Base-by-base conservation (phyloP, 129 eudicot species). In the Tanacetum coccineum region DNA sequence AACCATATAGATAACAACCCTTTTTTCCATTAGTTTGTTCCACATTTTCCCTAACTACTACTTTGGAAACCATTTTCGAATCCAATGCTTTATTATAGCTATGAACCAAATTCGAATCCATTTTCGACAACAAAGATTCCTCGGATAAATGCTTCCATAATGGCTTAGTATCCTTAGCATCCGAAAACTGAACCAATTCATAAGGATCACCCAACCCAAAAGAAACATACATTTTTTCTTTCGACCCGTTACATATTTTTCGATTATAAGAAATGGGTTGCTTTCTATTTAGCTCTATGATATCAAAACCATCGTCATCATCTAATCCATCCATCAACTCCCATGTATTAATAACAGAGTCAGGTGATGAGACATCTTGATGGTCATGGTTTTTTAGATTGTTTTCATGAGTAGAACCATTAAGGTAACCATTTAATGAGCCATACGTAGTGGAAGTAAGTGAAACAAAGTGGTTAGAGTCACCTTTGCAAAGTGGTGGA, bases 301-400 rank as follows among this genome's bases (percentile, higher is more conserved):
- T 36, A 53, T 78, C 76, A 61, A 70, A 72, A 11, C 82, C 64
- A 12, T 58, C 62, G 3, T 57, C 63, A 15, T 81, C 98, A 57
- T 84, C 96, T 19, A 92, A 85, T 14, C 95, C 95, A 75, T 93
- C 95, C 98, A 93, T 93, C 36, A 93, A 89, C 83, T 93, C 98
- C 96, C 98, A 93, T 3, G 98, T 86, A 74, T 93, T 89, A 63
- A 93, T 93, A 11, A 93, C 98, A 3, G 96, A 88, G 42, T 88
- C 96, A 1, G 96, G 95, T 0, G 96, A 86, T 0, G 80, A 75
- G 9, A 76, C 81, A 28, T 36, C 42, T 36, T 36, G 42, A 4
- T 5, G 2, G 1, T 36, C 42, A 0, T 36, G 42, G 42, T 36
- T 36, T 36, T 36, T 36, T 0, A 36, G 9, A 6, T 6, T 1